Percentiles rank a stretch among this genome's conserved stretches.
These are phyloP conservation scores for Dendrobium catenatum DNA, from an alignment of 106 monocot genomes.

Conservation along the genomic window DNA sequence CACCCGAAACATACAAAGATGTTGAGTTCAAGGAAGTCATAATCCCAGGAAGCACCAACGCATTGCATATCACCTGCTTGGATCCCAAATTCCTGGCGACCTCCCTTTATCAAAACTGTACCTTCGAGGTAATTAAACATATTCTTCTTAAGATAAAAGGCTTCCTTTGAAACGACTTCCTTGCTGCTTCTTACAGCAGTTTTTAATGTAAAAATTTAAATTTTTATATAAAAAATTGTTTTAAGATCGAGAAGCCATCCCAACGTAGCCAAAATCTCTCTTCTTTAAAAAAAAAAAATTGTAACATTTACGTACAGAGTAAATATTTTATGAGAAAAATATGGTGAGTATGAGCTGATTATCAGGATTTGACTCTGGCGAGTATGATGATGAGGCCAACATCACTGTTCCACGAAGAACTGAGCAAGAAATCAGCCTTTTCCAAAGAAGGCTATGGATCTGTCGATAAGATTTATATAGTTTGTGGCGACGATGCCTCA, in stretches of 20 bases:
- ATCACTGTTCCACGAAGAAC: neutral
- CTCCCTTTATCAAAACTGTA: constrained; percentile 11
- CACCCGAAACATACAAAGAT: neutral
- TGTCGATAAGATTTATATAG: constrained; percentile 28
- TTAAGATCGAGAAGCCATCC: too few relatives aligned
- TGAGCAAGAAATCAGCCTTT: neutral
- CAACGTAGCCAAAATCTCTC: neutral
- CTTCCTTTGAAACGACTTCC: too few relatives aligned
- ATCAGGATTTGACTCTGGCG: constrained; percentile 9
- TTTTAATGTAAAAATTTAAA: too few relatives aligned
- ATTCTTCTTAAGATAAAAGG: neutral
- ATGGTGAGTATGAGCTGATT: neutral
- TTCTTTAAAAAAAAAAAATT: neutral
- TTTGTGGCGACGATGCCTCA: constrained; percentile 22
- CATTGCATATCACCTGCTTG: neutral
- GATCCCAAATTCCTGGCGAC: constrained; percentile 5
- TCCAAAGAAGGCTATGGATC: constrained; percentile 23
- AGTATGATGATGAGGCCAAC: constrained; percentile 2
- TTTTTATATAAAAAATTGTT: too few relatives aligned
- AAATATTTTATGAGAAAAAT: neutral
- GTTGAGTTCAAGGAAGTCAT: neutral
- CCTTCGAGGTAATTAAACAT: constrained; percentile 5
- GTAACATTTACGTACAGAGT: neutral
- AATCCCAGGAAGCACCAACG: neutral
- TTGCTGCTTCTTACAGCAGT: too few relatives aligned